These are phyloP conservation scores for Candida argentea DNA, from an alignment of 805 yeast genomes.

Conservation along the genomic window DNA sequence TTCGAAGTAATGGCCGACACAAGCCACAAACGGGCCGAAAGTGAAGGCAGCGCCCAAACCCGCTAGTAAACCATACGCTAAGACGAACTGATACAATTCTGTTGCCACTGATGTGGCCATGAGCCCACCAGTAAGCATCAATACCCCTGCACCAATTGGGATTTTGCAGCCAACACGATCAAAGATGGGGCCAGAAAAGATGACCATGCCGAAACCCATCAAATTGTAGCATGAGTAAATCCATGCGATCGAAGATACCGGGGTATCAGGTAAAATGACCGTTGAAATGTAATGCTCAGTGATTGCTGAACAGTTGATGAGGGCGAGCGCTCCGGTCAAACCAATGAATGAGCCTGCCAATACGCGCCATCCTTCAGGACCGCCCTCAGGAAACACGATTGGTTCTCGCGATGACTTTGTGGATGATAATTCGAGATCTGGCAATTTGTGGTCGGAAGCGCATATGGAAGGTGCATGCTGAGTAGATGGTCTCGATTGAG, in stretches of 20 bases:
- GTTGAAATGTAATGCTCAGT: conserved; percentile 11
- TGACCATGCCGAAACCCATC: conserved; percentile 13
- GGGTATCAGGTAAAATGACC: conserved; percentile 7
- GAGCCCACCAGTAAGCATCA: conserved; percentile 11
- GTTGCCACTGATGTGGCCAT: conserved; percentile 12
- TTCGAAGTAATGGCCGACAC: conserved; percentile 18
- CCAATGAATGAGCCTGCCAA: conserved; percentile 18
- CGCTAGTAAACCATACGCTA: conserved; percentile 14
- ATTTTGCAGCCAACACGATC: conserved; percentile 15
- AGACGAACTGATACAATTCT: conserved; percentile 15
- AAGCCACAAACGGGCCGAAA: conserved; percentile 15
- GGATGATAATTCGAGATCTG: no score
- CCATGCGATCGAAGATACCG: conserved; percentile 16
- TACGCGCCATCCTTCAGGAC: conserved; percentile 13
- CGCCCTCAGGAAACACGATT: conserved; percentile 18
- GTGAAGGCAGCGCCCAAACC: conserved; percentile 17
- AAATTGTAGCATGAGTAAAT: conserved; percentile 18
- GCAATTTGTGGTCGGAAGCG: no score
- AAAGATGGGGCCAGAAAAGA: conserved; percentile 18
- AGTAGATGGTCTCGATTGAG: no score
- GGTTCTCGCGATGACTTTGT: no score
- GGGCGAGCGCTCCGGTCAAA: conserved; percentile 14
- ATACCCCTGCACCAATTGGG: conserved; percentile 13
- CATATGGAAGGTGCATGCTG: no score
- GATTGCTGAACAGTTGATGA: conserved; percentile 18